Conservation (phyloP, 768 basidiomycete species). For the Artomyces pyxidatus region DNA sequence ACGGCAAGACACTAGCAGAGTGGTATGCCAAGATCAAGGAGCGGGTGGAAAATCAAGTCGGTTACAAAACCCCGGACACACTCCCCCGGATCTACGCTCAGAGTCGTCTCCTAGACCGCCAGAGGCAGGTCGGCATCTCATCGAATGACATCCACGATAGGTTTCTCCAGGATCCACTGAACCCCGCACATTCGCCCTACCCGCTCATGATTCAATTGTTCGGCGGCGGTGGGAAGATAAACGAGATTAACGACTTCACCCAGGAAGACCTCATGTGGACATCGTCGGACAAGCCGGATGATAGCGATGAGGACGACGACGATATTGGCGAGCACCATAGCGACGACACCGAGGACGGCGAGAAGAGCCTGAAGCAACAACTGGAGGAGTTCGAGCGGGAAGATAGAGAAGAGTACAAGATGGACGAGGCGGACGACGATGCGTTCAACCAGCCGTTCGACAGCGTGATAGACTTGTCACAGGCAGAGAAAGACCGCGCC, state of each 20-base stretch:
- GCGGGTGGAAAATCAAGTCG: constrained; percentile 67
- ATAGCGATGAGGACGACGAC: constrained; percentile 58
- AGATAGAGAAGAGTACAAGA: constrained; percentile 23
- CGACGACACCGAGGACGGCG: constrained; percentile 37
- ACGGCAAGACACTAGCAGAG: constrained; percentile 81
- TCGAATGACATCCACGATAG: constrained; percentile 7
- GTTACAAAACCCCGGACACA: constrained; percentile 67
- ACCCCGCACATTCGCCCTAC: too few species aligned
- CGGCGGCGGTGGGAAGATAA: not conserved
- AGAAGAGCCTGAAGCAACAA: constrained; percentile 49
- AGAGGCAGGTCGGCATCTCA: constrained; percentile 37
- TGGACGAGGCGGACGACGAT: constrained; percentile 24
- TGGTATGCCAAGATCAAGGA: constrained; percentile 90
- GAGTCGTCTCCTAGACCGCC: constrained; percentile 55
- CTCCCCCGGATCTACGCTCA: constrained; percentile 72
- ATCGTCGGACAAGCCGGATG: constrained; percentile 32
- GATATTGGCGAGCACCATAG: constrained; percentile 17
- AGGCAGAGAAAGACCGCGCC: constrained; percentile 25
- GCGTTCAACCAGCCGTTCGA: constrained; percentile 15
- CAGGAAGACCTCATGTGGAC: constrained; percentile 39
- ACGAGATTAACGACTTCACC: constrained; percentile 6
- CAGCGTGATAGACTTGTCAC: constrained; percentile 24
- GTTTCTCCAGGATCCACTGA: too few species aligned
- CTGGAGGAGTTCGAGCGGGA: constrained; percentile 57
- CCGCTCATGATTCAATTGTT: not conserved